Percentiles rank a stretch among this genome's conserved stretches.
Conservation (phyloP, 2,329 filamentous ascomycete species). For the Fusarium coicis region DNA sequence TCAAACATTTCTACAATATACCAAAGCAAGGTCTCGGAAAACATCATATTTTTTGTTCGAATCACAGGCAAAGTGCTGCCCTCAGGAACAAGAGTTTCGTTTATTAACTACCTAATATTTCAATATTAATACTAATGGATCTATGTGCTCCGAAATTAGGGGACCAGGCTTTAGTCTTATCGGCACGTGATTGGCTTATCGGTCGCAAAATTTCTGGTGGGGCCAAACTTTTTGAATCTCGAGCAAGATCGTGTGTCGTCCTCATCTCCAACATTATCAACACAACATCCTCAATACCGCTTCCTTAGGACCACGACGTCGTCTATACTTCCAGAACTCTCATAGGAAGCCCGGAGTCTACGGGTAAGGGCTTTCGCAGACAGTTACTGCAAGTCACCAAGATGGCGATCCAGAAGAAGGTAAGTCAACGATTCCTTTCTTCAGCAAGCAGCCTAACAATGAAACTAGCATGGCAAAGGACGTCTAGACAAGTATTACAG, state of each 20-base stretch:
- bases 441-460: rapidly evolving
- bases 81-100: rapidly evolving
- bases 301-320: not conserved
- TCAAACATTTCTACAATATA: rapidly evolving
- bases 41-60: not conserved
- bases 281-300: not conserved
- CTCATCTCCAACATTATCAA: not conserved
- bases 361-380: too few species aligned
- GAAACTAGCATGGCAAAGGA: slow-evolving; percentile 87
- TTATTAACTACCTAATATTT: rapidly evolving
- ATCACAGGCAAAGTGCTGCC: too few species aligned
- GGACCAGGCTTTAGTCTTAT: slow-evolving; percentile 35
- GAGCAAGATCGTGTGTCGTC: slow-evolving; percentile 20
- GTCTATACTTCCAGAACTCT: not conserved
- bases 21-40: not conserved
- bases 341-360: rapidly evolving
- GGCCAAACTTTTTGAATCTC: not conserved
- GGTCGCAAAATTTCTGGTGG: slow-evolving; percentile 51
- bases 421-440: rapidly evolving
- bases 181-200: slow-evolving; percentile 50
- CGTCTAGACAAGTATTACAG: slow-evolving; percentile 80
- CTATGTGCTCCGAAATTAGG: not conserved
- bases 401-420: slow-evolving; percentile 95
- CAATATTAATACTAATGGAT: not conserved
- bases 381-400: slow-evolving; percentile 13